Conservation (phyloP, 2,329 filamentous ascomycete species). For the Fusarium praegraminearum region DNA sequence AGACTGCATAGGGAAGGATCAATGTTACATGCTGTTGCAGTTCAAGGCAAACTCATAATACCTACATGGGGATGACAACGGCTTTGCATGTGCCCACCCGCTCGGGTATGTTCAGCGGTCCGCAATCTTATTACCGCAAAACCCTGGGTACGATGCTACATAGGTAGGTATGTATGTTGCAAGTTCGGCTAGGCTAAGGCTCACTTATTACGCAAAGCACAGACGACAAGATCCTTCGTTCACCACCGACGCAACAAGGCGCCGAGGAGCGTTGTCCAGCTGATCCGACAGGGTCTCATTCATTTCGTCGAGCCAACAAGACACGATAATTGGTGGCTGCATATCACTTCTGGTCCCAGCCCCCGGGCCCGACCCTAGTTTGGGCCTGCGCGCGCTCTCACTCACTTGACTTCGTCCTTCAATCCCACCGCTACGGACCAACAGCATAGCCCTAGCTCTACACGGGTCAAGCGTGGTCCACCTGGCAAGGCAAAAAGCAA, state of each 20-base stretch:
- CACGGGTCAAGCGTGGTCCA: conserved; percentile 22
- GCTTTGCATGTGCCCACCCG: neutral
- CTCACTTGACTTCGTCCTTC: conserved; percentile 30
- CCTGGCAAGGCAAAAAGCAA: conserved; percentile 29
- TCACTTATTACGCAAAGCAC: conserved; percentile 6
- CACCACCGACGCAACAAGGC: conserved; percentile 37
- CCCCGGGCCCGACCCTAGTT: conserved; percentile 44
- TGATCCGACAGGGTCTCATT: conserved; percentile 35
- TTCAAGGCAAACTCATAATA: neutral
- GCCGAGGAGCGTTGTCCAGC: conserved; percentile 29
- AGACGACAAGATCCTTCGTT: conserved; percentile 30
- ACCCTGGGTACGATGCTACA: conserved; percentile 6
- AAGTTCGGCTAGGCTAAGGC: conserved; percentile 20
- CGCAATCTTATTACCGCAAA: conserved; percentile 1
- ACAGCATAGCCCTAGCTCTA: conserved; percentile 36
- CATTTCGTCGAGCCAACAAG: conserved; percentile 34
- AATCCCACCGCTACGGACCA: conserved; percentile 42
- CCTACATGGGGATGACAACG: neutral
- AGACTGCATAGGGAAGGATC: neutral
- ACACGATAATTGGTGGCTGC: conserved; percentile 33
- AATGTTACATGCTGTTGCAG: neutral
- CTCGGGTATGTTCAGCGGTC: neutral
- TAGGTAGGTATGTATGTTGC: too few relatives aligned
- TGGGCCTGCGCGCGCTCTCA: conserved; percentile 21
- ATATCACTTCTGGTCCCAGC: conserved; percentile 36